phyloP scores from a whole-genome alignment of 768 basidiomycete species.

The Boletus rex-veris region DNA sequence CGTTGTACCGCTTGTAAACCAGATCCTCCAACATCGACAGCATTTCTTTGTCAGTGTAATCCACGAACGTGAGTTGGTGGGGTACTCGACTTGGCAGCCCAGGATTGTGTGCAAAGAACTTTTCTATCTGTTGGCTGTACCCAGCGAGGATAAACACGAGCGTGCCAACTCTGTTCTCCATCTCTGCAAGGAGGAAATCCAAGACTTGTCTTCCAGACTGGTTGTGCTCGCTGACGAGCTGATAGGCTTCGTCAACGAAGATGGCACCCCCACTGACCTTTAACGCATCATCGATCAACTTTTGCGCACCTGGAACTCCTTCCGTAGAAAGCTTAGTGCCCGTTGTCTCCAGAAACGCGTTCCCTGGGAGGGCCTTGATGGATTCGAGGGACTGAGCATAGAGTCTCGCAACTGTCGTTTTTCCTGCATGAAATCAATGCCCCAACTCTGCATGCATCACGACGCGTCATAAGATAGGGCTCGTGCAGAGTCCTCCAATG shows the following conservation, averaged over 20 bases:
- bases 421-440: conserved; percentile 39
- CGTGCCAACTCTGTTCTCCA: conserved; percentile 66
- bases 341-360: conserved; percentile 57
- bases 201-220: conserved; percentile 54
- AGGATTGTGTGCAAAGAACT: conserved; percentile 74
- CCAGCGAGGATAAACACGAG: conserved; percentile 72
- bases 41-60: conserved; percentile 59
- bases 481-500: too few relatives aligned
- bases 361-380: conserved; percentile 50
- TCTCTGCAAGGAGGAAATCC: conserved; percentile 69
- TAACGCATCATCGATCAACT: conserved; percentile 48
- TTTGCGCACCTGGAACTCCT: conserved; percentile 52
- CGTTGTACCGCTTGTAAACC: conserved; percentile 43
- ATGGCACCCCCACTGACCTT: conserved; percentile 61
- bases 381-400: conserved; percentile 65
- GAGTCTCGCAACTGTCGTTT: conserved; percentile 65
- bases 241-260: conserved; percentile 76
- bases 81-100: conserved; percentile 68
- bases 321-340: conserved; percentile 59
- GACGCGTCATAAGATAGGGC: conserved; percentile 24
- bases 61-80: conserved; percentile 53
- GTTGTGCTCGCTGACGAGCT: conserved; percentile 50
- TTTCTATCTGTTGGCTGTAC: conserved; percentile 72
- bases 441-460: neutral
- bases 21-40: conserved; percentile 50